These are phyloP conservation scores for Umbilicus rupestris DNA, from an alignment of 164 flowering plant species.

Conservation along the genomic window DNA sequence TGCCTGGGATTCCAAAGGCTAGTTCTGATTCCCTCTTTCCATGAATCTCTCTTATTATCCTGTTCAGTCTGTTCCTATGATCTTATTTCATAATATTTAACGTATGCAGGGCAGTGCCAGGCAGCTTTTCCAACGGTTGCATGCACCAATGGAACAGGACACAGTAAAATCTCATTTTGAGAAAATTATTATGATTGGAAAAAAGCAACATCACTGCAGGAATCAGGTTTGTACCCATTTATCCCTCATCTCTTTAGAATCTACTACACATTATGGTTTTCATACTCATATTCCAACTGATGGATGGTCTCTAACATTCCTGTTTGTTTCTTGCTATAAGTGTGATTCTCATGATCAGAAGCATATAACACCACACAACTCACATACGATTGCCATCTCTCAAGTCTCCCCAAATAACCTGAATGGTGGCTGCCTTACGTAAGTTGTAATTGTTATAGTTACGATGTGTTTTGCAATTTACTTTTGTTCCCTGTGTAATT, in stretches of 20 bases:
- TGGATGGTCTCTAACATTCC: neutral
- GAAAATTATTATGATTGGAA: constrained; percentile 55
- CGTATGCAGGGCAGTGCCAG: constrained; percentile 80
- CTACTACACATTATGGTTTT: neutral
- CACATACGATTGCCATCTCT: constrained; percentile 49
- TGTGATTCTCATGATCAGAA: constrained; percentile 8
- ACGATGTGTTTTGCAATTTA: neutral
- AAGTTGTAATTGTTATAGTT: constrained; percentile 24
- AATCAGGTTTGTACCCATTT: constrained; percentile 37
- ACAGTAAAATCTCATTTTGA: constrained; percentile 67
- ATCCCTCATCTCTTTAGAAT: neutral
- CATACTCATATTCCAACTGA: neutral
- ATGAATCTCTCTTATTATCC: neutral
- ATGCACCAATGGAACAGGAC: constrained; percentile 72
- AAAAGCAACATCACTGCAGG: constrained; percentile 33
- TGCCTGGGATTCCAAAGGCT: constrained; percentile 96
- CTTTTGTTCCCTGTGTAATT: too few relatives aligned
- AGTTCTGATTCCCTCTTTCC: constrained; percentile 12
- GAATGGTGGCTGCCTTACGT: constrained; percentile 57
- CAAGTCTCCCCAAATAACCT: constrained; percentile 55
- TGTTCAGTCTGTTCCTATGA: neutral
- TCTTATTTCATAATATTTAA: constrained; percentile 3
- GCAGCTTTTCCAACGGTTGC: constrained; percentile 80
- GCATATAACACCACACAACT: constrained; percentile 35
- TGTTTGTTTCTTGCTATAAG: neutral